Conservation (phyloP, 371 early-diverging fungal genomes). For the Mucor irregularis region DNA sequence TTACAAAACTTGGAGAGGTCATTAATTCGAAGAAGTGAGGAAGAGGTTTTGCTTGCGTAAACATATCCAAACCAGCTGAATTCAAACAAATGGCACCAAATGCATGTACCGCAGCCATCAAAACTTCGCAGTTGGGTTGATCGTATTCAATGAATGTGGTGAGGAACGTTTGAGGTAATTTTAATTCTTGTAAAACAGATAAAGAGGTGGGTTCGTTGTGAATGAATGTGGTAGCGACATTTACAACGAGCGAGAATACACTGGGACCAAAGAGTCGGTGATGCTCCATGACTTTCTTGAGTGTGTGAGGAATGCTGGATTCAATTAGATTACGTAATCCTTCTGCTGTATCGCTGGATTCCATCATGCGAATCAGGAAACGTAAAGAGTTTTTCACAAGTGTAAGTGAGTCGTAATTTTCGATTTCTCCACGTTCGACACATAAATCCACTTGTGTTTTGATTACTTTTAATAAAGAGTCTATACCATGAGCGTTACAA, state of each 20-base stretch:
- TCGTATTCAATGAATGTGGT: constrained; percentile 60
- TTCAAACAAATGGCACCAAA: constrained; percentile 97
- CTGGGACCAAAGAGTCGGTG: constrained; percentile 72
- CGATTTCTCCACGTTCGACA: constrained; percentile 4
- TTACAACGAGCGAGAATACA: constrained; percentile 76
- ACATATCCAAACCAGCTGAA: constrained; percentile 76
- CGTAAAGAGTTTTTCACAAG: constrained; percentile 83
- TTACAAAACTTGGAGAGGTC: constrained; percentile 70
- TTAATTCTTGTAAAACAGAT: constrained; percentile 85
- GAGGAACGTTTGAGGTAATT: constrained; percentile 83
- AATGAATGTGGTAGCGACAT: constrained; percentile 91
- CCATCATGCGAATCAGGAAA: constrained; percentile 93
- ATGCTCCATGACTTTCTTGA: constrained; percentile 71
- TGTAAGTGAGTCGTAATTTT: constrained; percentile 17
- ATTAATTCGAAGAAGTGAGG: constrained; percentile 74
- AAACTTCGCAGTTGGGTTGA: constrained; percentile 68
- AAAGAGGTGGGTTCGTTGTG: constrained; percentile 96
- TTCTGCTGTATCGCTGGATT: constrained; percentile 82
- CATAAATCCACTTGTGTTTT: constrained; percentile 61
- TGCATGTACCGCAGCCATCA: constrained; percentile 79
- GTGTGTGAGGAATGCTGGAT: constrained; percentile 73
- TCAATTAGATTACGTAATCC: constrained; percentile 93
- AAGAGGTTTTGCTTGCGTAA: constrained; percentile 72
- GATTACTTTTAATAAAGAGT: constrained; percentile 72
- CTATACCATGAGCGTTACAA: constrained; percentile 77